These are phyloP conservation scores for Yamadazyma phyllophila DNA, from an alignment of 805 yeast species.

Conservation along the genomic window DNA sequence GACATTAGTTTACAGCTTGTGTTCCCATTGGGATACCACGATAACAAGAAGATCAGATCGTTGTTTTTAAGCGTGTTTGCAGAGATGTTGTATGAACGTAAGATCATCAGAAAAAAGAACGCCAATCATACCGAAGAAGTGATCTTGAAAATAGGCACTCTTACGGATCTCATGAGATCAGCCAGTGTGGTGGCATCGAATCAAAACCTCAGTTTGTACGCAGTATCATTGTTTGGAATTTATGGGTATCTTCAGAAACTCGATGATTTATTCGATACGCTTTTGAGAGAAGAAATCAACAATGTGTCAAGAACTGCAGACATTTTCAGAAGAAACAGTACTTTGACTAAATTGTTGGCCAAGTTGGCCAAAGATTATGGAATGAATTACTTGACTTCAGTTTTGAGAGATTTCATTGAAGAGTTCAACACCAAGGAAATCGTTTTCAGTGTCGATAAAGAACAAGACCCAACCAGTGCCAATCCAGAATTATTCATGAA, in stretches of 20 bases:
- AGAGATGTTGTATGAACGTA: constrained; percentile 50
- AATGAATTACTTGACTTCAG: constrained; percentile 48
- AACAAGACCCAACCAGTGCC: constrained; percentile 18
- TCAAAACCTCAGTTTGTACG: constrained; percentile 66
- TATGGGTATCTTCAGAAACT: constrained; percentile 39
- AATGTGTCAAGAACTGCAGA: constrained; percentile 63
- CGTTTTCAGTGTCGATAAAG: constrained; percentile 64
- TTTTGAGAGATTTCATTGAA: constrained; percentile 56
- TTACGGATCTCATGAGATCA: constrained; percentile 47
- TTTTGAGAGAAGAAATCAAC: constrained; percentile 62
- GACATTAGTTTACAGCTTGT: constrained; percentile 77
- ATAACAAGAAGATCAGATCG: constrained; percentile 59
- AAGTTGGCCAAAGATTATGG: constrained; percentile 71
- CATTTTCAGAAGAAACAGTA: constrained; percentile 75
- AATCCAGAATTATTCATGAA: constrained; percentile 47
- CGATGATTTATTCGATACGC: constrained; percentile 48
- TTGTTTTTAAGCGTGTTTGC: constrained; percentile 78
- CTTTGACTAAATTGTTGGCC: constrained; percentile 75
- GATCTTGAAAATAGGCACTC: constrained; percentile 27
- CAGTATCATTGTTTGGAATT: constrained; percentile 59
- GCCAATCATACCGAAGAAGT: constrained; percentile 29
- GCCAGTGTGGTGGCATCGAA: constrained; percentile 64
- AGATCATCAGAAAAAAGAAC: constrained; percentile 17
- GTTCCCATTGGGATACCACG: constrained; percentile 74
- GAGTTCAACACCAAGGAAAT: constrained; percentile 49